phyloP scores from a whole-genome alignment of 2,329 filamentous ascomycete species.

The Nothomitra cinnamomea region DNA sequence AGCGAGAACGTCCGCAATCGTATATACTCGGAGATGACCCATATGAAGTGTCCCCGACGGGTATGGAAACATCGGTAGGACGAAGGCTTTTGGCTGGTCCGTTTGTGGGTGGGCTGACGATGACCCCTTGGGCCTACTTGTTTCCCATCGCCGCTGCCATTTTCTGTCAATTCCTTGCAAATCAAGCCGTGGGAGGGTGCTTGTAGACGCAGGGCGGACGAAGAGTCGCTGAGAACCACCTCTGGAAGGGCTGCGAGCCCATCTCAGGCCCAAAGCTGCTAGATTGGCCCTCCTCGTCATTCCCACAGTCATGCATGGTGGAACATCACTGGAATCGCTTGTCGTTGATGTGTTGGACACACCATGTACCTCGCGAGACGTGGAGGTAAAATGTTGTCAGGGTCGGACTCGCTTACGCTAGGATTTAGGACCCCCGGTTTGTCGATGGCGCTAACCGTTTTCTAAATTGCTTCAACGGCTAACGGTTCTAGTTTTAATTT shows the following conservation, averaged over 20 bases:
- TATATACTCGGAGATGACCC: constrained; percentile 76
- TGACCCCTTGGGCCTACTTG: background rate
- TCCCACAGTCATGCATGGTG: background rate
- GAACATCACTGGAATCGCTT: background rate
- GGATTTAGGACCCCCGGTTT: too few relatives aligned
- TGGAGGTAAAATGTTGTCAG: too few relatives aligned
- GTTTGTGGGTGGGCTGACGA: background rate
- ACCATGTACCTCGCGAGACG: too few relatives aligned
- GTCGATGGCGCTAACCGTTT: too few relatives aligned
- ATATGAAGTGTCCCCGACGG: constrained; percentile 76
- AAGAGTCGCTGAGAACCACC: background rate
- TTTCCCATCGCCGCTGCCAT: constrained; percentile 35
- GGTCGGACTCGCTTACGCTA: too few relatives aligned
- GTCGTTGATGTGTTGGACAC: background rate
- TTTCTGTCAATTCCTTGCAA: constrained; percentile 32
- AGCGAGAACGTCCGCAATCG: constrained; percentile 72
- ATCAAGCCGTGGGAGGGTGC: constrained; percentile 19
- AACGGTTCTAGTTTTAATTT: too few relatives aligned
- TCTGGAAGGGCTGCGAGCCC: background rate
- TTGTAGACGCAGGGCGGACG: constrained; percentile 1
- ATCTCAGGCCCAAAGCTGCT: background rate
- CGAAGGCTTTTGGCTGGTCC: constrained; percentile 35
- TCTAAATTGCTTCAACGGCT: too few relatives aligned
- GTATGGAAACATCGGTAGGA: constrained; percentile 87
- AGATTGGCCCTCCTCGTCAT: background rate